Conservation (phyloP, 2,329 filamentous ascomycete genomes). For the Aspergillus bombycis region DNA sequence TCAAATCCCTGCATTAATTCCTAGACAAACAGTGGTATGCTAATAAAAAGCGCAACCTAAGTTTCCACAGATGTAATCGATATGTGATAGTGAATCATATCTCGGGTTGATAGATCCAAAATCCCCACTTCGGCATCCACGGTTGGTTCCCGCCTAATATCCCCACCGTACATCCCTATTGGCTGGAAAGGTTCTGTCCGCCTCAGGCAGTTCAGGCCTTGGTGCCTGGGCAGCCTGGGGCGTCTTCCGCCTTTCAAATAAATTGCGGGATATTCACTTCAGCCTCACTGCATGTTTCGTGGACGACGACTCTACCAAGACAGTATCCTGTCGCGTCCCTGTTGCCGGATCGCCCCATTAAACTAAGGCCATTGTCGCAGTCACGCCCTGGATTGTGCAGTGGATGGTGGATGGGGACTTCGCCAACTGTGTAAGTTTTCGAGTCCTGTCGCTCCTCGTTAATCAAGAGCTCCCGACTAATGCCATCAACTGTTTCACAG, state of each 20-base stretch:
- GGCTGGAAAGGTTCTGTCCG: conserved; percentile 10
- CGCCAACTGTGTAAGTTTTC: conserved; percentile 32
- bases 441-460: conserved; percentile 6
- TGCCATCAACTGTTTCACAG: conserved; percentile 1
- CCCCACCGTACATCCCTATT: conserved; percentile 13
- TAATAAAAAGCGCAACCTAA: too few relatives aligned
- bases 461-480: conserved; percentile 9
- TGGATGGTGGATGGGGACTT: conserved; percentile 27
- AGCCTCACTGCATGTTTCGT: conserved; percentile 36
- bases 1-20: too few relatives aligned
- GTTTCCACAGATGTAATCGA: too few relatives aligned
- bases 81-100: background rate
- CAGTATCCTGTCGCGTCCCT: conserved; percentile 27
- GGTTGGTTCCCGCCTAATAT: conserved; percentile 15
- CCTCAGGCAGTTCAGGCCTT: conserved; percentile 28
- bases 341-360: conserved; percentile 24
- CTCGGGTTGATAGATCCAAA: background rate
- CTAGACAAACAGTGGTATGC: too few relatives aligned
- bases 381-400: conserved; percentile 17
- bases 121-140: conserved; percentile 13
- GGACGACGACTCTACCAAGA: conserved; percentile 37
- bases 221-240: conserved; percentile 37
- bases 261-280: conserved; percentile 26
- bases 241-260: conserved; percentile 22
- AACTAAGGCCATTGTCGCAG: conserved; percentile 20